phyloP scores from a whole-genome alignment of 1,284 basidiomycete genomes.

The Cryptococcus sp. region DNA sequence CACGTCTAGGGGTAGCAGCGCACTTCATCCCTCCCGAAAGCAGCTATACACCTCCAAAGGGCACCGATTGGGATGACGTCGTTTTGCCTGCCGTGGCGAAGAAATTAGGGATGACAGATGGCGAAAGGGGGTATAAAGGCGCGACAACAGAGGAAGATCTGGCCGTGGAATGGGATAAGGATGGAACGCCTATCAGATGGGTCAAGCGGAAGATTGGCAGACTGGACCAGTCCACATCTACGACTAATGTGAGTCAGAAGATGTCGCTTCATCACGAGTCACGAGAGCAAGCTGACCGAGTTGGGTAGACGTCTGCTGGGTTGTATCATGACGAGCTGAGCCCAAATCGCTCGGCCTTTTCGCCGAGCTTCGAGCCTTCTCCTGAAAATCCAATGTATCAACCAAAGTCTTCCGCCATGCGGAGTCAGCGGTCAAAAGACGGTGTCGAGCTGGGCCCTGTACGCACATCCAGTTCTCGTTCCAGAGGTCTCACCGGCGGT shows the following conservation, averaged over 20 bases:
- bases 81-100: slow-evolving; percentile 74
- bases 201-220: slow-evolving; percentile 25
- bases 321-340: too few relatives aligned
- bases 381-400: slow-evolving; percentile 32
- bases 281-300: neutral
- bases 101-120: slow-evolving; percentile 63
- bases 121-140: slow-evolving; percentile 4
- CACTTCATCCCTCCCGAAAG: slow-evolving; percentile 47
- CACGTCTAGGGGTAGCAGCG: slow-evolving; percentile 41
- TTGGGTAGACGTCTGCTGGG: too few relatives aligned
- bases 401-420: slow-evolving; percentile 13
- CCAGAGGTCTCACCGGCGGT: slow-evolving; percentile 4
- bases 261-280: neutral
- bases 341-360: slow-evolving; percentile 20
- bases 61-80: slow-evolving; percentile 55
- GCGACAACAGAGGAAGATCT: slow-evolving; percentile 35
- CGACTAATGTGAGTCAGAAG: slow-evolving; percentile 6
- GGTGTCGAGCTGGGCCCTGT: slow-evolving; percentile 13
- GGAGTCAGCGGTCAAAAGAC: slow-evolving; percentile 7
- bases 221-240: neutral
- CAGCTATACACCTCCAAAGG: slow-evolving; percentile 49
- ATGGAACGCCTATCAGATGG: slow-evolving; percentile 47
- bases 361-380: slow-evolving; percentile 32
- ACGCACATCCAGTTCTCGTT: slow-evolving; percentile 11
- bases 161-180: slow-evolving; percentile 50